Evolutionary conservation across 306 rosid species (phyloP).

Genomic region (Corylus heterophylla): DNA sequence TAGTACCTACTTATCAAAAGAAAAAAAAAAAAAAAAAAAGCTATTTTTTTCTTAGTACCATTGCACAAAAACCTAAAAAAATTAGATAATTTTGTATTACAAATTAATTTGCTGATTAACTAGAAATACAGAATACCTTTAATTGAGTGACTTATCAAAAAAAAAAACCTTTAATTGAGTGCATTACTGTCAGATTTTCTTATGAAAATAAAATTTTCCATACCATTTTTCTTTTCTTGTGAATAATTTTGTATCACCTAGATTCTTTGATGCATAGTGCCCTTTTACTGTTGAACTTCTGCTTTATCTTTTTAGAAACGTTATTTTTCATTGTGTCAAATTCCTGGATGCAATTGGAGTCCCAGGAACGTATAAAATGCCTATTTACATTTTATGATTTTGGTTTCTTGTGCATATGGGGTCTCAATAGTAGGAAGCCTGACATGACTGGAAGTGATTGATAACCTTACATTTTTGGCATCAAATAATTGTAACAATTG

Average conservation of each 20-base stretch:
- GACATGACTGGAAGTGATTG: background rate
- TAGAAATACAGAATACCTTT: background rate
- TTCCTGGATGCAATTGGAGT: background rate
- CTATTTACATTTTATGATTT: background rate
- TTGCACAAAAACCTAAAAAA: too few species aligned
- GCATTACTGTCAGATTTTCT: background rate
- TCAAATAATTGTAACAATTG: background rate
- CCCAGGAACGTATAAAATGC: background rate
- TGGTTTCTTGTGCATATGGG: conserved; percentile 1
- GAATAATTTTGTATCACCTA: background rate
- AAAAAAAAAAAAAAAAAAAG: too few species aligned
- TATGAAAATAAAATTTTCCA: background rate
- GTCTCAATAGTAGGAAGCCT: background rate
- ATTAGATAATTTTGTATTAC: background rate
- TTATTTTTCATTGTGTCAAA: background rate
- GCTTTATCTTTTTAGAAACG: background rate
- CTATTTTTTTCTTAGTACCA: background rate
- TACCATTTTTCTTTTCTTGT: background rate
- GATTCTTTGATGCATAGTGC: background rate
- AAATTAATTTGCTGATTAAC: background rate
- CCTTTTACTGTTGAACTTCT: background rate
- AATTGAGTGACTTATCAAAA: background rate
- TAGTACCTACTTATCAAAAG: too few species aligned
- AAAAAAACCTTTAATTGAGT: background rate
- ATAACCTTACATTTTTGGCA: background rate